Base-by-base conservation (phyloP, 2,329 filamentous ascomycete genomes). In the Colletotrichum plurivorum region DNA sequence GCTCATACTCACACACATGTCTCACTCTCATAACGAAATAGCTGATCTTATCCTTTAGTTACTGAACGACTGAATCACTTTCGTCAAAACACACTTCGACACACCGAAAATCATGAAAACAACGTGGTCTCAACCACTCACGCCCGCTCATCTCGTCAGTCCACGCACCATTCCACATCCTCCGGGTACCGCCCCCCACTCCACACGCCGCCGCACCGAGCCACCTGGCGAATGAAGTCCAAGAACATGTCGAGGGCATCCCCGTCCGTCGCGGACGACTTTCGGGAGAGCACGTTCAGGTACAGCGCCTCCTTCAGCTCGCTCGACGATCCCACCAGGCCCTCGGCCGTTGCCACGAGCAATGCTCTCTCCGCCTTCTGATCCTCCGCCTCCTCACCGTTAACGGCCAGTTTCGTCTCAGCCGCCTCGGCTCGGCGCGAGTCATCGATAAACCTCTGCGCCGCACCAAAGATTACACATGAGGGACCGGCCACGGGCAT, bases 121-220 rank as follows among this genome's bases (percentile, higher is more conserved):
- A 15, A 20, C 10, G 16, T 43, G 41, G 31, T 9, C 31, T 36
- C 8, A 36, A 43, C 41, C 39, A 43, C 12, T 15, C 39, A 16
- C 15, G 9, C 10, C 16, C 16, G 5, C 4, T n/a, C 6, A 5
- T 15, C 13, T n/a, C 41, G 4, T 54, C 16, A 69, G n/a, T 67
- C 55, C 41, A 55, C 61, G 20, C 49, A 55, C 55, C 48, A 51
- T 27, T 59, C 31, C 10, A 55, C 20, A 12, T 66, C 41, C 3
- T 60, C 49, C 4, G n/a, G 12, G 43, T 27, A 64, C 6, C 45
- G 1, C 18, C 59, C 53, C 13, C 48, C 39, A 2, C 16, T 25
- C 18, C 57, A 45, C 39, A 53, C 39, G 6, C 51, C 63, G 7
- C 64, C 65, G 54, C 39, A 59, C 2, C 49, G 54, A 18, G 65